Percentiles rank a stretch among this genome's conserved stretches.
These are phyloP conservation scores for Aureobasidium lini DNA, from an alignment of 2,329 filamentous ascomycete species.

Conservation along the genomic window DNA sequence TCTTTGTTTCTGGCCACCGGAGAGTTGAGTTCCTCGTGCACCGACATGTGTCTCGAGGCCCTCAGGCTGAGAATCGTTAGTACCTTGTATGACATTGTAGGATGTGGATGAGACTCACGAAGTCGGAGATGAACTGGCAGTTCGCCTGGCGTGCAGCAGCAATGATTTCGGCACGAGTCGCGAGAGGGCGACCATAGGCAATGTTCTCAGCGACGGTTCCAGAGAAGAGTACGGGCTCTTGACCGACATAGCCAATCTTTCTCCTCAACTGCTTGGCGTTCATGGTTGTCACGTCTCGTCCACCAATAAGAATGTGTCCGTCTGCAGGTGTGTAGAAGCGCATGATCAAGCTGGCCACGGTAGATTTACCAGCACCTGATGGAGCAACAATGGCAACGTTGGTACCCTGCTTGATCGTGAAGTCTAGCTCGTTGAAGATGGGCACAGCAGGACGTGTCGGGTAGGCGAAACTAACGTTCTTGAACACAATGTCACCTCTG, in stretches of 20 bases:
- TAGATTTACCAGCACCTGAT: conserved; percentile 92
- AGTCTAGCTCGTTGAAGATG: conserved; percentile 84
- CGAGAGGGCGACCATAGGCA: conserved; percentile 76
- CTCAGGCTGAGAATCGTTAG: conserved; percentile 53
- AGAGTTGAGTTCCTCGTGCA: conserved; percentile 84
- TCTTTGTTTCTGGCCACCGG: conserved; percentile 93
- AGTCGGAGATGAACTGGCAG: conserved; percentile 93
- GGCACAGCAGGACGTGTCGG: conserved; percentile 84
- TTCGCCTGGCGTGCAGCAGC: conserved; percentile 85
- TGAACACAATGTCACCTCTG: conserved; percentile 81
- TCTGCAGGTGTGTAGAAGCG: conserved; percentile 81
- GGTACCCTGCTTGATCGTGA: conserved; percentile 84
- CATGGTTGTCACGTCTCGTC: conserved; percentile 72
- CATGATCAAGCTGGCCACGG: conserved; percentile 82
- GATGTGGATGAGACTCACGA: conserved; percentile 45
- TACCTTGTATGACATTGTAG: too few species aligned
- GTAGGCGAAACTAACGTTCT: conserved; percentile 80
- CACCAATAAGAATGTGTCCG: conserved; percentile 75
- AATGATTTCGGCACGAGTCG: conserved; percentile 72
- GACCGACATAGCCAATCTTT: conserved; percentile 89
- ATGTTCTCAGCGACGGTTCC: conserved; percentile 85
- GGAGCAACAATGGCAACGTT: conserved; percentile 97
- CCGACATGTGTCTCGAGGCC: conserved; percentile 92
- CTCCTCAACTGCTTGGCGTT: conserved; percentile 89
- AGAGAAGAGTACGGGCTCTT: conserved; percentile 89